phyloP scores from a whole-genome alignment of 768 basidiomycete species.

The Grammothele lineata region DNA sequence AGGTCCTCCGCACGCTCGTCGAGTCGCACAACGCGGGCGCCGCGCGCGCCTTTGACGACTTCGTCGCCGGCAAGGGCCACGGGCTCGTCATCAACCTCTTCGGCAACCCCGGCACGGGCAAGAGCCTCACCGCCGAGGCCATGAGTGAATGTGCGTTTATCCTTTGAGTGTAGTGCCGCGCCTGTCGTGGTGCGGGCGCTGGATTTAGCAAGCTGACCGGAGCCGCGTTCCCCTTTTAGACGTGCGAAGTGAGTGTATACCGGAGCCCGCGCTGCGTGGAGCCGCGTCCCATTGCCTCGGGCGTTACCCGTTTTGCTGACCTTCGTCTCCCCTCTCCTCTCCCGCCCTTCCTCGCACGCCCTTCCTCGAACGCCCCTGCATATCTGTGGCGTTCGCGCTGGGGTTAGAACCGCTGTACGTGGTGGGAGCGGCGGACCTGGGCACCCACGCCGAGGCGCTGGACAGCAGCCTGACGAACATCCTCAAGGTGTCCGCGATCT shows the following conservation, averaged over 20 bases:
- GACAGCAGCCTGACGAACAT: constrained; percentile 26
- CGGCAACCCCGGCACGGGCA: constrained; percentile 31
- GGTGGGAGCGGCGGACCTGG: constrained; percentile 33
- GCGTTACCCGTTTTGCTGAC: no score
- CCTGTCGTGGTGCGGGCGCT: no score
- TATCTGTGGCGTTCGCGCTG: neutral
- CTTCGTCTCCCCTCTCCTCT: no score
- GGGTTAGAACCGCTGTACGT: constrained; percentile 29
- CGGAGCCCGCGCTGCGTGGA: no score
- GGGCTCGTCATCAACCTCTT: constrained; percentile 32
- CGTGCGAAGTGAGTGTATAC: constrained; percentile 17
- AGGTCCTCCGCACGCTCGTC: constrained; percentile 26
- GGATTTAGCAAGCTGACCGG: no score
- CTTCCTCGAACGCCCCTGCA: no score
- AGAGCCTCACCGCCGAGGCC: constrained; percentile 32
- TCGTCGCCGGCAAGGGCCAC: constrained; percentile 32
- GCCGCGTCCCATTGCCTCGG: neutral
- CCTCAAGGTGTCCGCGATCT: constrained; percentile 30
- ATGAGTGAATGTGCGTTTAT: constrained; percentile 31
- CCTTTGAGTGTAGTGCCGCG: no score
- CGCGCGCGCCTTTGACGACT: constrained; percentile 28
- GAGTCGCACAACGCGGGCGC: constrained; percentile 23
- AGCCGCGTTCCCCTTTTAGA: constrained; percentile 11
- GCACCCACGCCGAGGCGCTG: constrained; percentile 28
- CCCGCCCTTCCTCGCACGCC: no score